These are phyloP conservation scores for Helotiales sp. DNA, from an alignment of 2,329 filamentous ascomycete genomes.

Conservation along the genomic window DNA sequence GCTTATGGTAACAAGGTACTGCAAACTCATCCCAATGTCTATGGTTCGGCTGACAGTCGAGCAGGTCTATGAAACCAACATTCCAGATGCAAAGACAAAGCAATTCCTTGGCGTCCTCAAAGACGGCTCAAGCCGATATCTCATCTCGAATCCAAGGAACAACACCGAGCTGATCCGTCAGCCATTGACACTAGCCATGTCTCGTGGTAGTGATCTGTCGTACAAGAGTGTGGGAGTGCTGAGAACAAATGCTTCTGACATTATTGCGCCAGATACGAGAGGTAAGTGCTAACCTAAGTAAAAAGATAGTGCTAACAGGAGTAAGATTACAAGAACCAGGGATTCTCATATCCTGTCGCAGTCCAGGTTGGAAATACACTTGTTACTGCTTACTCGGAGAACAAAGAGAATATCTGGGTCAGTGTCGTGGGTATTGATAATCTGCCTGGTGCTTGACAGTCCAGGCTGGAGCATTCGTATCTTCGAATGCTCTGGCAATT, in stretches of 20 bases:
- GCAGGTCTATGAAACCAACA: slow-evolving; percentile 1
- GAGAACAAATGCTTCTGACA: slow-evolving; percentile 3
- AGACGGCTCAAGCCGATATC: not conserved
- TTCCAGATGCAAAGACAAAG: slow-evolving; percentile 3
- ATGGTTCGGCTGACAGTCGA: not conserved
- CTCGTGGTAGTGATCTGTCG: not conserved
- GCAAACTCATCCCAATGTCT: not conserved
- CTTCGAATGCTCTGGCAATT: not conserved
- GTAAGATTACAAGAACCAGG: slow-evolving; percentile 4
- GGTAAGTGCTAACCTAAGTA: not conserved
- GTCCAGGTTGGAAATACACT: not conserved
- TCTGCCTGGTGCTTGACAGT: not conserved
- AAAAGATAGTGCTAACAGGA: not conserved
- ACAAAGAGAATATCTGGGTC: slow-evolving; percentile 6
- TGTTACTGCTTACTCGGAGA: slow-evolving; percentile 1
- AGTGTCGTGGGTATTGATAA: slow-evolving; percentile 3
- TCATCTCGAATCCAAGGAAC: slow-evolving; percentile 7
- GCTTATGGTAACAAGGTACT: not conserved
- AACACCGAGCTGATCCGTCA: slow-evolving; percentile 2
- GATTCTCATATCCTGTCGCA: slow-evolving; percentile 4
- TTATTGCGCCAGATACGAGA: slow-evolving; percentile 1
- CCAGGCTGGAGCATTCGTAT: not conserved
- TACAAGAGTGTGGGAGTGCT: slow-evolving; percentile 1
- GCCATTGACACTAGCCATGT: slow-evolving; percentile 1
- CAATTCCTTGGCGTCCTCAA: not conserved